These are phyloP conservation scores for Termitomyces eurrhizus DNA, from an alignment of 768 basidiomycete genomes.

Conservation along the genomic window DNA sequence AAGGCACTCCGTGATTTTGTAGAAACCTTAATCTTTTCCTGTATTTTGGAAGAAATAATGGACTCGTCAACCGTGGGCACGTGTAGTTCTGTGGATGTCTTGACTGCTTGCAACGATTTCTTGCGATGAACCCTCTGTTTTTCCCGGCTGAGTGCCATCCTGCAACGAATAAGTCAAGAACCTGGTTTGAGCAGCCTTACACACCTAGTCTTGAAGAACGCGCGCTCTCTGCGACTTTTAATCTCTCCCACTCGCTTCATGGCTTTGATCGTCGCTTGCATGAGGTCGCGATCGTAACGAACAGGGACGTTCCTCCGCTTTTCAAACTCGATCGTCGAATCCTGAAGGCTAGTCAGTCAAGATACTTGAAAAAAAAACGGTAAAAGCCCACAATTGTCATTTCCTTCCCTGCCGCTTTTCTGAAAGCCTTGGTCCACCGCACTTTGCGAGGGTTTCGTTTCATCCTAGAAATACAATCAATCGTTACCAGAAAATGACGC, in stretches of 20 bases:
- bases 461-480: constrained; percentile 57
- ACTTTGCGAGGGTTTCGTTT: constrained; percentile 99
- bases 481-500: constrained; percentile 1
- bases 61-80: constrained; percentile 51
- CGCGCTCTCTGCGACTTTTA: constrained; percentile 82
- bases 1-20: constrained; percentile 68
- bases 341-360: constrained; percentile 42
- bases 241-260: constrained; percentile 96
- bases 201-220: constrained; percentile 93
- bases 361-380: not conserved
- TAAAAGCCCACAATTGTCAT: constrained; percentile 87
- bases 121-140: constrained; percentile 73
- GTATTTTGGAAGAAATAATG: constrained; percentile 42
- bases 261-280: constrained; percentile 90
- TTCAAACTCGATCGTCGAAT: constrained; percentile 98
- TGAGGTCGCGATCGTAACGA: constrained; percentile 91
- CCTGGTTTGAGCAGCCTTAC: constrained; percentile 12
- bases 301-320: constrained; percentile 97
- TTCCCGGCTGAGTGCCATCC: constrained; percentile 82
- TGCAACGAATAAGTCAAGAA: constrained; percentile 25
- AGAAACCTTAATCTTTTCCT: constrained; percentile 77
- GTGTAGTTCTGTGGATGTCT: constrained; percentile 59
- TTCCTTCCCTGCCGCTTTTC: constrained; percentile 98
- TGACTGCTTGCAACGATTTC: constrained; percentile 56
- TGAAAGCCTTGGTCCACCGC: constrained; percentile 98